A percentile compares a stretch with the other conserved stretches of the same genome.
These are phyloP conservation scores for Aurinia saxatilis DNA, from an alignment of 345 rosid genomes.

Conservation along the genomic window DNA sequence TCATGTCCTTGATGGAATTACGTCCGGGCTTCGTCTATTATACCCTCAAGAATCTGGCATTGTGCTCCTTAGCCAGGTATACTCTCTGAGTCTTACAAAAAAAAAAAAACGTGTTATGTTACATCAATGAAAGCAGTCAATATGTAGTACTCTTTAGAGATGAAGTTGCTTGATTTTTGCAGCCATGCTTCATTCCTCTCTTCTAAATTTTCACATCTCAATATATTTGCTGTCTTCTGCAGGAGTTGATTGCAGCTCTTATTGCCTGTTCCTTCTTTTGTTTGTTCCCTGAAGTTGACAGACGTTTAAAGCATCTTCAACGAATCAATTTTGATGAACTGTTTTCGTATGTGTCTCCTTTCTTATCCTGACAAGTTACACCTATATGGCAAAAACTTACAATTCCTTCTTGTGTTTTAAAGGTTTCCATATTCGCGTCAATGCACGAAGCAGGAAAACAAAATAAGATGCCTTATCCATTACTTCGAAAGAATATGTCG, in stretches of 20 bases:
- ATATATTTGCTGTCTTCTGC: neutral
- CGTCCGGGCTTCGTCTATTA: conserved; percentile 49
- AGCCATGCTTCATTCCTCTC: neutral
- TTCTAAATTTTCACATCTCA: neutral
- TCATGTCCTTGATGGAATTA: conserved; percentile 23
- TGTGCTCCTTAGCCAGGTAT: conserved; percentile 74
- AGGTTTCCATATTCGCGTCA: conserved; percentile 48
- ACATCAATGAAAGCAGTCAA: neutral
- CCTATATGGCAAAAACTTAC: neutral
- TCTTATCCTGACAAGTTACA: conserved; percentile 3
- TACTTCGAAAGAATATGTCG: conserved; percentile 66
- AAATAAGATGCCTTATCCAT: conserved; percentile 57
- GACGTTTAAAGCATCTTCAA: conserved; percentile 52
- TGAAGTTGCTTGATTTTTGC: neutral
- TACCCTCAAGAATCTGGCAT: conserved; percentile 59
- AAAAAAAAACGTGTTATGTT: neutral
- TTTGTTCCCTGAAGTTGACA: conserved; percentile 54
- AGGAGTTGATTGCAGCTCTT: conserved; percentile 28
- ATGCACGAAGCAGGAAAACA: conserved; percentile 47
- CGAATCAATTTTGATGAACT: conserved; percentile 62
- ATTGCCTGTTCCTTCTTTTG: conserved; percentile 35
- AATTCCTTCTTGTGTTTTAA: conserved; percentile 6
- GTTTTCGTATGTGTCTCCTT: conserved; percentile 52
- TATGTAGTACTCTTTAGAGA: neutral
- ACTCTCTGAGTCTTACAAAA: neutral